Evolutionary conservation across 139 green algal species (phyloP).

Genomic region (Astrephomene gubernaculifera): DNA sequence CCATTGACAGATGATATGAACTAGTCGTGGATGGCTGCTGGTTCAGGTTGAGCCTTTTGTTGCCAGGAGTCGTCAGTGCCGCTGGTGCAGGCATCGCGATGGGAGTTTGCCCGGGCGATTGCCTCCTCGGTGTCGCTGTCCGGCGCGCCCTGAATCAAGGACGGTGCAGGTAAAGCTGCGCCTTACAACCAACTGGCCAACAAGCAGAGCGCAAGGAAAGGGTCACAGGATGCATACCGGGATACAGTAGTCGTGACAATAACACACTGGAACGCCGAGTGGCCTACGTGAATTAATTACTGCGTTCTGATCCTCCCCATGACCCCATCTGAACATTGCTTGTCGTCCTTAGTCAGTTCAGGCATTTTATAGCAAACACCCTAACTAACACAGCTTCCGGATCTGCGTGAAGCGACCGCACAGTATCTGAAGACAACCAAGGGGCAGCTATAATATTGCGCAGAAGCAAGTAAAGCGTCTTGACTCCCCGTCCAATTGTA

Average conservation of each 20-base stretch:
- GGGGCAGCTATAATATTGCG: no score
- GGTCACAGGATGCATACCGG: background rate
- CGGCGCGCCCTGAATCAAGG: background rate
- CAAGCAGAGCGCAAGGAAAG: background rate
- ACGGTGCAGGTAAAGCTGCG: no score
- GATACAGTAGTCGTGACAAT: background rate
- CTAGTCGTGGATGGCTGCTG: no score
- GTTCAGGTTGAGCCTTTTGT: no score
- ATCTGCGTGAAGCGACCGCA: background rate
- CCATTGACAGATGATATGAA: no score
- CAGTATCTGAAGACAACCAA: no score
- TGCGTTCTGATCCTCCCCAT: slow-evolving; percentile 4
- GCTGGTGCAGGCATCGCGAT: slow-evolving; percentile 22
- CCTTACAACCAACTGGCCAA: background rate
- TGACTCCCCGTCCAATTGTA: no score
- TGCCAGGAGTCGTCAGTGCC: background rate
- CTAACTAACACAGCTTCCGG: slow-evolving; percentile 30
- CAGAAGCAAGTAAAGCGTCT: no score
- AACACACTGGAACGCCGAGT: background rate
- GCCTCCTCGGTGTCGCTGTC: slow-evolving; percentile 32
- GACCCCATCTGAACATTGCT: background rate
- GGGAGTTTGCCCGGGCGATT: background rate
- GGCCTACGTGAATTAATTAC: background rate
- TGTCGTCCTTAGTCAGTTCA: slow-evolving; percentile 56
- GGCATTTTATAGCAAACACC: slow-evolving; percentile 59